Conservation (phyloP, 202 grass and related monocot species). For the Panicum hallii region DNA sequence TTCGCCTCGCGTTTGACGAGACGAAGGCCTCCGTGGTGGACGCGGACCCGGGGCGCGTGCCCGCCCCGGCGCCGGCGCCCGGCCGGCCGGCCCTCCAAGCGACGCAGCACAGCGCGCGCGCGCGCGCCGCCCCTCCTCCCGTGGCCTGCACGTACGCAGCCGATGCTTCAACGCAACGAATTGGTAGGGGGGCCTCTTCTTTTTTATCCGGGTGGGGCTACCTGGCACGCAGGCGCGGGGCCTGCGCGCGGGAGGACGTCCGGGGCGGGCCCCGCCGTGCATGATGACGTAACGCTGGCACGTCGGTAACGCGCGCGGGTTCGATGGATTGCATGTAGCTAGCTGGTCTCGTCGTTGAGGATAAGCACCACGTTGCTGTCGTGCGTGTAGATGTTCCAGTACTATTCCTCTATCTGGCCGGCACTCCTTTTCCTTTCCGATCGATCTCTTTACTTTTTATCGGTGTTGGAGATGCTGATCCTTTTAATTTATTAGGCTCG, state of each 20-base stretch:
- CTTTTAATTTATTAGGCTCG: neutral
- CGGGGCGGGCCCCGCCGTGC: neutral
- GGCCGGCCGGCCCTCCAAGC: too few relatives aligned
- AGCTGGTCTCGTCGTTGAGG: constrained; percentile 12
- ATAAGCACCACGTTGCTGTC: constrained; percentile 63
- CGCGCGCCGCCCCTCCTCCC: neutral
- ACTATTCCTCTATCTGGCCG: neutral
- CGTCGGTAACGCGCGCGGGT: too few relatives aligned
- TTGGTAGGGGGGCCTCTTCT: neutral
- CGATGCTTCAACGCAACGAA: constrained; percentile 71
- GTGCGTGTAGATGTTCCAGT: neutral
- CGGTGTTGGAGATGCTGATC: neutral
- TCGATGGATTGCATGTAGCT: neutral
- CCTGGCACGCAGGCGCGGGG: neutral
- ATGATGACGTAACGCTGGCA: neutral
- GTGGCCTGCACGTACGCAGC: constrained; percentile 43
- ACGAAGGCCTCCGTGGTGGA: neutral
- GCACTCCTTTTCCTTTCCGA: neutral
- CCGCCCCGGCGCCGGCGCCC: too few relatives aligned
- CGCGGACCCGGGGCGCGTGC: too few relatives aligned
- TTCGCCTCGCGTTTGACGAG: constrained; percentile 8
- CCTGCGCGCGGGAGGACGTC: neutral
- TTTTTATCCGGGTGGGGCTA: neutral
- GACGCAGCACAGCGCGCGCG: too few relatives aligned
- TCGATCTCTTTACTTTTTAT: neutral